Conservation (phyloP, 768 basidiomycete species). For the Termitomyces bulborhizus region DNA sequence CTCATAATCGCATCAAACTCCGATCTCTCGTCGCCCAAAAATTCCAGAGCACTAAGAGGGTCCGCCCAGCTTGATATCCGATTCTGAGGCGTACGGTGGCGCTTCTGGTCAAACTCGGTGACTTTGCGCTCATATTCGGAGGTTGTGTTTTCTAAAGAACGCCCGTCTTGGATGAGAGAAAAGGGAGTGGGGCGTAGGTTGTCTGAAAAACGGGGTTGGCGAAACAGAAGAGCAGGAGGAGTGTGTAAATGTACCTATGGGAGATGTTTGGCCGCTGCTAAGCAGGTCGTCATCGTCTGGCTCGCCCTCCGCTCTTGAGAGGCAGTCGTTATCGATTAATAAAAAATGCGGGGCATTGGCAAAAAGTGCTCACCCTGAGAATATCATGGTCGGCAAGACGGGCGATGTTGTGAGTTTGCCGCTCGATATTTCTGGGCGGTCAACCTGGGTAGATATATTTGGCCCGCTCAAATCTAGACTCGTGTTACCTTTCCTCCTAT, state of each 20-base stretch:
- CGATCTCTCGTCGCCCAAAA: constrained; percentile 15
- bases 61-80: constrained; percentile 54
- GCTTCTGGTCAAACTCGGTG: constrained; percentile 33
- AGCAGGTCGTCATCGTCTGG: constrained; percentile 57
- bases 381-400: constrained; percentile 24
- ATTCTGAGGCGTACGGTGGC: constrained; percentile 26
- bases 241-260: constrained; percentile 38
- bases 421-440: constrained; percentile 5
- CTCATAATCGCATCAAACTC: background rate
- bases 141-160: constrained; percentile 13
- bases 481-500: constrained; percentile 17
- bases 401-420: constrained; percentile 22
- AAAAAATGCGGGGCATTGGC: too few species aligned
- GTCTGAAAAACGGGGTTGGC: constrained; percentile 5
- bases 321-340: background rate
- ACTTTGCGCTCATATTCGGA: constrained; percentile 30
- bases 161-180: constrained; percentile 14
- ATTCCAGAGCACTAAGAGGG: constrained; percentile 34
- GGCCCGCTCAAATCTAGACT: constrained; percentile 13
- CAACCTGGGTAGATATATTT: background rate
- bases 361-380: constrained; percentile 18
- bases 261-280: constrained; percentile 76
- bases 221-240: background rate
- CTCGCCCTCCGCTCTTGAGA: constrained; percentile 15
- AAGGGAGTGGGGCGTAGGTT: constrained; percentile 16